These are phyloP conservation scores for Torulaspora indica DNA, from an alignment of 805 yeast species.

Conservation along the genomic window DNA sequence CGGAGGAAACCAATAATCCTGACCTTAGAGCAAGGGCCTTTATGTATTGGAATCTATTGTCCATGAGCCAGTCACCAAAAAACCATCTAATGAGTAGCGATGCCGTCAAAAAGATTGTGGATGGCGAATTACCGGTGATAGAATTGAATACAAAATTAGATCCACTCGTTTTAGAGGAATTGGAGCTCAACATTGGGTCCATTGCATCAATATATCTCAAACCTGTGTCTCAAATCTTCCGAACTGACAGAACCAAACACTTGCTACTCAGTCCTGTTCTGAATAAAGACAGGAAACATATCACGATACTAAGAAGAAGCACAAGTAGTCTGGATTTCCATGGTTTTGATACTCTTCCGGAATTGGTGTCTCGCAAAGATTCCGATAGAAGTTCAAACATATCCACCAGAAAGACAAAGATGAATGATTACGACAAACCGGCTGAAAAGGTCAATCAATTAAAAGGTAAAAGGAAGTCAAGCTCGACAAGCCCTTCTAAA, in stretches of 20 bases:
- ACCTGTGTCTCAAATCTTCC: conserved; percentile 76
- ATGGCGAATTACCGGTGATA: conserved; percentile 58
- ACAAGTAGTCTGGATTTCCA: conserved; percentile 15
- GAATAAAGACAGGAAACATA: conserved; percentile 22
- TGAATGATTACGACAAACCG: conserved; percentile 40
- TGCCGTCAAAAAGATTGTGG: conserved; percentile 50
- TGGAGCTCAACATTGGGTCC: conserved; percentile 76
- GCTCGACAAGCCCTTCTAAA: conserved; percentile 29
- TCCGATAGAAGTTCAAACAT: conserved; percentile 4
- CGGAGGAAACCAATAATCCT: conserved; percentile 73
- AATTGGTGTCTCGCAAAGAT: conserved; percentile 8
- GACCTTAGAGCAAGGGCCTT: conserved; percentile 82
- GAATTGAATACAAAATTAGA: conserved; percentile 68
- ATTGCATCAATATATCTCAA: conserved; percentile 79
- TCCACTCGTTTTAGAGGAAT: conserved; percentile 65
- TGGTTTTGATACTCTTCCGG: conserved; percentile 17
- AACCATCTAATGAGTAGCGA: conserved; percentile 37
- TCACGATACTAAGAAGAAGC: conserved; percentile 18
- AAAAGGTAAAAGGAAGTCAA: conserved; percentile 35
- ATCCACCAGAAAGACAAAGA: conserved; percentile 14
- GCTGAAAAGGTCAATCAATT: conserved; percentile 37
- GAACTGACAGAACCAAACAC: conserved; percentile 50
- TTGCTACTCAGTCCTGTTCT: conserved; percentile 51
- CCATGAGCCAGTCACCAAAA: conserved; percentile 31
- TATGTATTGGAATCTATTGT: conserved; percentile 78